phyloP scores from a whole-genome alignment of 2,329 filamentous ascomycete species.

The Fulvia fulva region DNA sequence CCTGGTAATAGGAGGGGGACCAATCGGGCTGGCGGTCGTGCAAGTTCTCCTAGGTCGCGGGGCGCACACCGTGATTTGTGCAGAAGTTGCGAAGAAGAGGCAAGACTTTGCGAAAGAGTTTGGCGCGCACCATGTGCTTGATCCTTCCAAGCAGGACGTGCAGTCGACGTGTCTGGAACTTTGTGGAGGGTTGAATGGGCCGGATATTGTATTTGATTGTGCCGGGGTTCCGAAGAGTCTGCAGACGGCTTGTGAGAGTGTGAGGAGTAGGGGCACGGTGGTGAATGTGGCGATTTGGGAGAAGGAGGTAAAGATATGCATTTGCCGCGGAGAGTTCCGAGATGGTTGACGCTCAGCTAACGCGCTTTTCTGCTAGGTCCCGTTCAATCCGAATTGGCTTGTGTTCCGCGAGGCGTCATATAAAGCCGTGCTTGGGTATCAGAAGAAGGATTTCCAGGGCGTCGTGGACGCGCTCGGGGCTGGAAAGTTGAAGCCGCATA shows the following conservation, averaged over 20 bases:
- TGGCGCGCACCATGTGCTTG: slow-evolving; percentile 53
- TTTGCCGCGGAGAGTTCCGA: too few species aligned
- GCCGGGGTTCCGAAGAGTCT: slow-evolving; percentile 52
- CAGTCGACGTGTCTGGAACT: slow-evolving; percentile 45
- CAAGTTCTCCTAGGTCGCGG: slow-evolving; percentile 55
- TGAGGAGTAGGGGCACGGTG: slow-evolving; percentile 53
- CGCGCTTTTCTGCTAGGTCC: slow-evolving; percentile 27
- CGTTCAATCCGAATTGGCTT: slow-evolving; percentile 52
- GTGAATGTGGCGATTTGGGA: slow-evolving; percentile 66
- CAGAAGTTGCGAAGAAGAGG: slow-evolving; percentile 51
- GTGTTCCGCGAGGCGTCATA: slow-evolving; percentile 53
- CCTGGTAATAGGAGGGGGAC: slow-evolving; percentile 58
- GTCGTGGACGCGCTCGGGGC: slow-evolving; percentile 45
- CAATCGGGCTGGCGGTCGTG: slow-evolving; percentile 58
- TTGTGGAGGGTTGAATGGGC: slow-evolving; percentile 46
- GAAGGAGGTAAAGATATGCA: slow-evolving; percentile 33
- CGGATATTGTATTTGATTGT: slow-evolving; percentile 59
- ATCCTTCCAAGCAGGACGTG: slow-evolving; percentile 51
- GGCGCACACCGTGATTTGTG: slow-evolving; percentile 54
- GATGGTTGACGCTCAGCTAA: background rate
- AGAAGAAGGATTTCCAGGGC: slow-evolving; percentile 52
- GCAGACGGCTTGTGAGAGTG: slow-evolving; percentile 46
- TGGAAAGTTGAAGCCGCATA: slow-evolving; percentile 45
- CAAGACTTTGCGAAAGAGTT: slow-evolving; percentile 52
- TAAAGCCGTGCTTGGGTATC: slow-evolving; percentile 48